Base-by-base conservation (phyloP, 305 asterid genomes). In the Fraxinus velutina region DNA sequence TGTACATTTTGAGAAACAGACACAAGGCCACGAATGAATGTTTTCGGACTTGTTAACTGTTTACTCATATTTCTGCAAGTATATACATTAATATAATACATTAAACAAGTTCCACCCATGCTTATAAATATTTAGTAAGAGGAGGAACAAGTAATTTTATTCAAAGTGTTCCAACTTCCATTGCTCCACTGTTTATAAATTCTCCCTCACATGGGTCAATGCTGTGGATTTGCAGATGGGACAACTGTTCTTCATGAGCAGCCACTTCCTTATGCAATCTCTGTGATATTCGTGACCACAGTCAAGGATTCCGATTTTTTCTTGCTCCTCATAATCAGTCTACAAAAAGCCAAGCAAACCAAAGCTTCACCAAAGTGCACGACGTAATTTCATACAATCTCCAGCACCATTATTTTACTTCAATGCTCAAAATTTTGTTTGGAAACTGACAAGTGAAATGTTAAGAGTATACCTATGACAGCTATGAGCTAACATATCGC, bases 241-340 rank as follows among this genome's bases (percentile, higher is more conserved):
- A 15, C 97, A 93, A 24, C 81, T 72, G 75, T 93, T 92, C 88
- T 89, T 92, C 86, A 87, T 33, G 21, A 83, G 12, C 81, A 93
- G 83, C 98, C 96, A 93, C 76, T 86, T 88, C 88, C 85, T 88
- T 32, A 92, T 78, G 88, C 98, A 93, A 1, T 87, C 93, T 0
- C 50, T 77, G 80, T 93, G 98, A 76, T 90, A 92, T 76, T 90
- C 94, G 44, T 93, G 98, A 1, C 93, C 86, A 70, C 97, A 93
- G 12, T 89, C 89, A 3, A 92, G 88, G 4, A 81, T 81, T 70
- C 93, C 97, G 0, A 91, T 80, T 34, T 42, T 62, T 39, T 89
- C 94, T 34, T 57, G 85, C 19, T 78, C 27, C 83, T 83, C 84
- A 57, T 87, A 92, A 34, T 87, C 93, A 30, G 36, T 78, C 94